These are phyloP conservation scores for Periglandula ipomoeae DNA, from an alignment of 2,329 filamentous ascomycete species.

Conservation along the genomic window DNA sequence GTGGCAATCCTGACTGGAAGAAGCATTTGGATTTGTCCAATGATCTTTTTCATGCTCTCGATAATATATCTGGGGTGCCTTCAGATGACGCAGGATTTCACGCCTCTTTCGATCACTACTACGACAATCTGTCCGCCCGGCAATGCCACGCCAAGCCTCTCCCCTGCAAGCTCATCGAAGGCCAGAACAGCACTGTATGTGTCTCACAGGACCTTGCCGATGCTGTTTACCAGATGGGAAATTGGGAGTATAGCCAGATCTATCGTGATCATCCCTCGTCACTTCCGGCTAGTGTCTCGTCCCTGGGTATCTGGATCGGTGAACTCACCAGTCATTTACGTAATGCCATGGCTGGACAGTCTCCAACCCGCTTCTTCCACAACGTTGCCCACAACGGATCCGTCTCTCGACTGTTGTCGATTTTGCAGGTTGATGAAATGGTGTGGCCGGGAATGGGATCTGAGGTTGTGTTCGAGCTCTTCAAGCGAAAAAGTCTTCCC, in stretches of 20 bases:
- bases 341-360: conserved; percentile 32
- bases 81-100: conserved; percentile 54
- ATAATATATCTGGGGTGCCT: conserved; percentile 58
- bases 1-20: conserved; percentile 45
- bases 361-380: conserved; percentile 50
- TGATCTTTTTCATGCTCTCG: conserved; percentile 49
- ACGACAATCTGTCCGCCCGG: conserved; percentile 70
- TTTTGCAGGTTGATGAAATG: conserved; percentile 67
- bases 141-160: conserved; percentile 67
- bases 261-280: conserved; percentile 59
- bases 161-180: conserved; percentile 50
- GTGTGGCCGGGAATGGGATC: conserved; percentile 79
- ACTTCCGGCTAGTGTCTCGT: conserved; percentile 50
- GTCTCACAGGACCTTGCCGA: conserved; percentile 55
- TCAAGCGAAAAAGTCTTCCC: conserved; percentile 28
- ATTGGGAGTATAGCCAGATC: conserved; percentile 74
- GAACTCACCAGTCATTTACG: conserved; percentile 62
- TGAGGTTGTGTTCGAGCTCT: conserved; percentile 71
- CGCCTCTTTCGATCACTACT: conserved; percentile 70
- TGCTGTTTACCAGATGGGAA: conserved; percentile 63
- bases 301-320: conserved; percentile 64
- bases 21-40: conserved; percentile 50
- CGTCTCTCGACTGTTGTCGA: conserved; percentile 54
- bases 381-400: conserved; percentile 77
- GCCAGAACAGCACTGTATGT: conserved; percentile 43